Percentiles rank a stretch among this genome's conserved stretches.
Conservation (phyloP, 345 rosid species). For the Bretschneidera sinensis region DNA sequence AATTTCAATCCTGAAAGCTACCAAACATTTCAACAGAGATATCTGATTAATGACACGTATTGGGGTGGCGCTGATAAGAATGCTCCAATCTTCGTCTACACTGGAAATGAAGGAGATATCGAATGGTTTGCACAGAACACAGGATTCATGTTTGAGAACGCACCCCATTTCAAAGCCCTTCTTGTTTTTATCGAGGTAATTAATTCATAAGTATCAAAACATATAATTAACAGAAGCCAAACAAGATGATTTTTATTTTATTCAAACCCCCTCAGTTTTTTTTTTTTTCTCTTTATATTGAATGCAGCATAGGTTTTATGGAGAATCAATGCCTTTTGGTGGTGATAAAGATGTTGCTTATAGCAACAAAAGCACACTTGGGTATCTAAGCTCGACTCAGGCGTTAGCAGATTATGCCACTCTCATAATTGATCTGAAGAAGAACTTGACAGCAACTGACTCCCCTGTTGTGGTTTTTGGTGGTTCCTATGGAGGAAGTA, state of each 20-base stretch:
- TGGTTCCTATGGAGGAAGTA: conserved; percentile 79
- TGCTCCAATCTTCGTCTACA: conserved; percentile 56
- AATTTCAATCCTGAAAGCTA: conserved; percentile 46
- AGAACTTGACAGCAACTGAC: conserved; percentile 42
- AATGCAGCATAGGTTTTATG: conserved; percentile 60
- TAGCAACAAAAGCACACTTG: conserved; percentile 40
- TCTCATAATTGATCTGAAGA: conserved; percentile 45
- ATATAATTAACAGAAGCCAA: neutral
- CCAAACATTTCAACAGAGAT: conserved; percentile 46
- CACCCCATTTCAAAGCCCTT: conserved; percentile 51
- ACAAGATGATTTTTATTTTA: no score
- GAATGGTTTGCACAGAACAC: conserved; percentile 64
- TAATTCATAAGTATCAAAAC: no score
- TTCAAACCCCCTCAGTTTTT: no score
- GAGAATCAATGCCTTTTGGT: conserved; percentile 55
- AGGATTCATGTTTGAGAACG: conserved; percentile 52
- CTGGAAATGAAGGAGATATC: conserved; percentile 57
- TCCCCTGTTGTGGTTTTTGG: conserved; percentile 69
- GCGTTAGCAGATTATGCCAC: conserved; percentile 60
- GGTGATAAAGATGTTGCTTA: conserved; percentile 43
- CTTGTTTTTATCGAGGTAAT: conserved; percentile 57
- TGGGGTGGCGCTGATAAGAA: conserved; percentile 46
- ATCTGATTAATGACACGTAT: conserved; percentile 36
- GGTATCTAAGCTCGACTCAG: conserved; percentile 47
- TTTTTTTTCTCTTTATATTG: neutral